Evolutionary conservation across 2,329 filamentous ascomycete species (phyloP).

Genomic region (Tympanopsis confertula): DNA sequence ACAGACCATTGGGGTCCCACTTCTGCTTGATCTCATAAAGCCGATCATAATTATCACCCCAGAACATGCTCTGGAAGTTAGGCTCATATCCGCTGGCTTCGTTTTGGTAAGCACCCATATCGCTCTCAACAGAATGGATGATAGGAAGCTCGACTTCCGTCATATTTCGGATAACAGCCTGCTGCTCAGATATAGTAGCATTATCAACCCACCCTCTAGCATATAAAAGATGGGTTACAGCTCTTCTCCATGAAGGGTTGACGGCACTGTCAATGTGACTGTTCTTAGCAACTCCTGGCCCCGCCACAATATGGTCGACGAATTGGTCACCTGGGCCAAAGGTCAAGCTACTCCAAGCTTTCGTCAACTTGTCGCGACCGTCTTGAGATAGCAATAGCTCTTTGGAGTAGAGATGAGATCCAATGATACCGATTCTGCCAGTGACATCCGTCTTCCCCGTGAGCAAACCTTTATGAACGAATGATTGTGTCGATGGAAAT

Average conservation of each 20-base stretch:
- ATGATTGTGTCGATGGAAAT: no score
- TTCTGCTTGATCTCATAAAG: conserved; percentile 17
- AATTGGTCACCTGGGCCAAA: conserved; percentile 9
- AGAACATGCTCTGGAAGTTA: conserved; percentile 20
- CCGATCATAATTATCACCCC: conserved; percentile 16
- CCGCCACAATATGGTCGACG: conserved; percentile 16
- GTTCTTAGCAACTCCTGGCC: conserved; percentile 19
- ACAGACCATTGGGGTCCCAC: conserved; percentile 17
- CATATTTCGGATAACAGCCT: neutral
- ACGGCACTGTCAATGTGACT: conserved; percentile 10
- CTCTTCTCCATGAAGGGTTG: neutral
- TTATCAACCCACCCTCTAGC: neutral
- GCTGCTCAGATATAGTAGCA: neutral
- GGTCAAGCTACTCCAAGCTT: no score
- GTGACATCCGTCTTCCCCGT: no score
- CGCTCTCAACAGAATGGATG: neutral
- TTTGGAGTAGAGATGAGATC: no score
- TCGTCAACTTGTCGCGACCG: no score
- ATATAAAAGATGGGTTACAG: neutral
- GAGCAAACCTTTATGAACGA: no score
- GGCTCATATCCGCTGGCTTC: conserved; percentile 23
- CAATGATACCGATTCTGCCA: no score
- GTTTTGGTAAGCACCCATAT: conserved; percentile 30
- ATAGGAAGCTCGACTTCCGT: neutral
- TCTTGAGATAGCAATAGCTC: no score